Conservation (phyloP, 345 rosid species). For the Arabidopsis arenosa region DNA sequence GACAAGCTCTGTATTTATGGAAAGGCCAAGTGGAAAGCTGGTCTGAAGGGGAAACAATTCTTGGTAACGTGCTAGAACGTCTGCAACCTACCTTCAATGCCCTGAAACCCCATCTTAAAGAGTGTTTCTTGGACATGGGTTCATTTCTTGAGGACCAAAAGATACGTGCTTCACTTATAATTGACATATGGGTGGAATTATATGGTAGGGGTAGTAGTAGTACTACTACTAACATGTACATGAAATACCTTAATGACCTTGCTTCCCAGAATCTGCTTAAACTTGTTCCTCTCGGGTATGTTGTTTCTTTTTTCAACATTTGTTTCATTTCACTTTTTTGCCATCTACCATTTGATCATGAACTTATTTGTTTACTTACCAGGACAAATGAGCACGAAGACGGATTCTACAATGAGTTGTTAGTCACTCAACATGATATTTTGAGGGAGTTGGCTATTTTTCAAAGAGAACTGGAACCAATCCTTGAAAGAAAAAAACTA, state of each 20-base stretch:
- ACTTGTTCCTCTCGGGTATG: constrained; percentile 49
- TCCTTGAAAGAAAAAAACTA: constrained; percentile 42
- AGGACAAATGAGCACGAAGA: constrained; percentile 49
- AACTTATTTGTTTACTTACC: constrained; percentile 21
- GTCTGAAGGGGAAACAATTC: constrained; percentile 45
- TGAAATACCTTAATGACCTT: constrained; percentile 53
- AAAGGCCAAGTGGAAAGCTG: constrained; percentile 35
- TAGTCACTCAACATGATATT: constrained; percentile 59
- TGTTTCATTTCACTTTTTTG: not conserved
- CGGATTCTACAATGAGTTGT: constrained; percentile 46
- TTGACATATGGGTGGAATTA: constrained; percentile 64
- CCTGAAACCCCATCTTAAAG: constrained; percentile 41
- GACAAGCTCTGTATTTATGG: constrained; percentile 46
- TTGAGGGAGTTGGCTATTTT: constrained; percentile 56
- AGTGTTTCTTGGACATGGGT: constrained; percentile 66
- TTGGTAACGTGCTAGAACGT: constrained; percentile 43
- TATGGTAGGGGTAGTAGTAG: constrained; percentile 29
- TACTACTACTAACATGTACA: constrained; percentile 26
- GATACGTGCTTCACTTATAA: constrained; percentile 53
- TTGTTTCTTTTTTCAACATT: not conserved
- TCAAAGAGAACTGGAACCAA: constrained; percentile 25
- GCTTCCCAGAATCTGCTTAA: constrained; percentile 49
- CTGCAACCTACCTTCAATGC: constrained; percentile 57
- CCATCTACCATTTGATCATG: not conserved
- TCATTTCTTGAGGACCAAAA: constrained; percentile 64